Base-by-base conservation (phyloP, 495 filamentous ascomycete genomes). In the Talaromyces liani region DNA sequence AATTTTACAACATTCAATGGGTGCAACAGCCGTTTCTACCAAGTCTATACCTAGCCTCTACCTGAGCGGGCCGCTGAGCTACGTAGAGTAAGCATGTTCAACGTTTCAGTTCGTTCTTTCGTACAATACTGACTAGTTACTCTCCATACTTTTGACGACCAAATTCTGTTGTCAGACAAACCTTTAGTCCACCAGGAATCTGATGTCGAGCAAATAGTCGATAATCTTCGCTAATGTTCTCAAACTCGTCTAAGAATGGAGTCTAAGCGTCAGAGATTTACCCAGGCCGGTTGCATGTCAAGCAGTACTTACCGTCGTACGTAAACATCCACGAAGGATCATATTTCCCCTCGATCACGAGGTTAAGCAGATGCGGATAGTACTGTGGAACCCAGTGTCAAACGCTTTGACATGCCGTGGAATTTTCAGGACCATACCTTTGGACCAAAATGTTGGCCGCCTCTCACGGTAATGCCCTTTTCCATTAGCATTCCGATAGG, bases 251-350 rank as follows among this genome's bases (percentile, higher is more conserved):
- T 67, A 39, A 27, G 3, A 29, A 12, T 62, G 27, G 4, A n/a
- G 33, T 39, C 20, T 60, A 41, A 6, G n/a, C 18, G 20, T 45
- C 7, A 60, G 14, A 49, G 4, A 49, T 49, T 9, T 25, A 6
- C 1, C 22, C 9, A 14, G 57, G 14, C 18, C 6, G 45, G 16
- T 20, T 20, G 45, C n/a, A 20, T 20, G 18, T 20, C 6, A 49
- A 20, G n/a, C 7, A 7, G 6, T 6, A 63, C 65, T 54, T 63
- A 69, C 67, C 67, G 20, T 67, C 67, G 24, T 66, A 67, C 2
- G 69, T 73, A 64, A 74, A 74, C 63, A 71, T 68, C 67, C 69
- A 74, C 5, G 72, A 72, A 0, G 72, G 69, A 31, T 74, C 69
- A 8, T 70, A 53, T 58, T 66, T 66, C 0, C 67, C 70, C 24